A percentile compares a stretch with the other conserved stretches of the same genome.
Conservation (phyloP, 1,284 basidiomycete species). For the Ustilago lituana region DNA sequence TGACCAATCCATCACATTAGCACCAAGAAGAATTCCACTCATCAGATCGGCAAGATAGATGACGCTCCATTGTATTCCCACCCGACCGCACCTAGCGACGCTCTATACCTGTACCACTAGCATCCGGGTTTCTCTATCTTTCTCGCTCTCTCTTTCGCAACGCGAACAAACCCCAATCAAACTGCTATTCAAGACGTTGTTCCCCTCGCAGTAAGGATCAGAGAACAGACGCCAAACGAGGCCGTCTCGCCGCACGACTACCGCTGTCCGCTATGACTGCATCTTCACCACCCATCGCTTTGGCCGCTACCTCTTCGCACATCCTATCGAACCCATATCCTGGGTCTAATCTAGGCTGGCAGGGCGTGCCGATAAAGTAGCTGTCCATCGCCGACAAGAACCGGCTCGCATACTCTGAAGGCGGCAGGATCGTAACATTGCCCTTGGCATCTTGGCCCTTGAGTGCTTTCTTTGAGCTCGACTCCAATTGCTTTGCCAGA, state of each 20-base stretch:
- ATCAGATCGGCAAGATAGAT: too few relatives aligned
- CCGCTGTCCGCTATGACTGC: not conserved
- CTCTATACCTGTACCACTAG: constrained; percentile 17
- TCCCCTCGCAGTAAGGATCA: not conserved
- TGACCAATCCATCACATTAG: constrained; percentile 10
- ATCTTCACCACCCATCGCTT: not conserved
- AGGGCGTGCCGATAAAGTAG: constrained; percentile 55
- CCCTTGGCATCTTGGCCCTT: constrained; percentile 53
- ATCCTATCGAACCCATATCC: constrained; percentile 41
- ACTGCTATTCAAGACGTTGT: not conserved
- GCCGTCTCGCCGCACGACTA: constrained; percentile 1
- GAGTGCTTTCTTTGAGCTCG: constrained; percentile 58
- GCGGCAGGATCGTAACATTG: constrained; percentile 60
- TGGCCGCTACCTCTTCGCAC: constrained; percentile 20
- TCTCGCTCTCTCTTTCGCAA: not conserved
- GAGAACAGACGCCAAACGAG: constrained; percentile 29
- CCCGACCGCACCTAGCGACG: too few relatives aligned
- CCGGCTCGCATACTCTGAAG: constrained; percentile 55
- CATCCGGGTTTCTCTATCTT: not conserved
- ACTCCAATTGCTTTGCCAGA: constrained; percentile 59
- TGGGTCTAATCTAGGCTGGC: constrained; percentile 34
- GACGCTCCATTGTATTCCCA: constrained; percentile 1
- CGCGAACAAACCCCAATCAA: not conserved
- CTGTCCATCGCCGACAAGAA: constrained; percentile 51
- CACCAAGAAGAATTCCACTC: not conserved